Percentiles rank a stretch among this genome's conserved stretches.
These are phyloP conservation scores for Pelargonium myrrhifolium DNA, from an alignment of 441 rosid species.

Conservation along the genomic window DNA sequence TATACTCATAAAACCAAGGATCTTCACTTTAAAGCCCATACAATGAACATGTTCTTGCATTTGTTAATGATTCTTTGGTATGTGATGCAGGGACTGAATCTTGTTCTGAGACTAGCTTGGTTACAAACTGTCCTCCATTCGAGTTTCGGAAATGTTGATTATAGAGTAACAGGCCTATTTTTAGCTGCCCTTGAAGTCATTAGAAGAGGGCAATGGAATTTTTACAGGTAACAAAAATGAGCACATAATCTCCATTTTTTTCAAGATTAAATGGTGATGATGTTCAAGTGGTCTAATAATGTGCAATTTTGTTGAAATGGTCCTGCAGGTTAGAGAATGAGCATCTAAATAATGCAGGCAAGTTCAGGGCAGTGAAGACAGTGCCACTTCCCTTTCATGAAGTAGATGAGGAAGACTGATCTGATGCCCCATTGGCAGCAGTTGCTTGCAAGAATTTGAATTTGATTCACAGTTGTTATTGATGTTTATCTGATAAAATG, in stretches of 20 bases:
- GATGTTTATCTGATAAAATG: too few relatives aligned
- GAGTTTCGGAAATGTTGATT: slow-evolving; percentile 66
- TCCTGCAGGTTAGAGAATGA: slow-evolving; percentile 92
- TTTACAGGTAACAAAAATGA: slow-evolving; percentile 49
- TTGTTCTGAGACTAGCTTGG: slow-evolving; percentile 91
- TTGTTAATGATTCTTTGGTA: not conserved
- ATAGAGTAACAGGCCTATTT: slow-evolving; percentile 65
- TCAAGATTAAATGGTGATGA: too few relatives aligned
- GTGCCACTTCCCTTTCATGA: slow-evolving; percentile 97
- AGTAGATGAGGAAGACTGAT: too few relatives aligned
- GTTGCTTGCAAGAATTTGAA: too few relatives aligned
- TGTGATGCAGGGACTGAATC: slow-evolving; percentile 67
- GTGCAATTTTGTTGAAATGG: slow-evolving; percentile 11
- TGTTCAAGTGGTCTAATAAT: slow-evolving; percentile 3
- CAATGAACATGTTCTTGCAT: slow-evolving; percentile 24
- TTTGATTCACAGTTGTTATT: too few relatives aligned
- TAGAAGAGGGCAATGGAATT: slow-evolving; percentile 90
- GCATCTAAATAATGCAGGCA: slow-evolving; percentile 73
- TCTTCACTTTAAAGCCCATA: too few relatives aligned
- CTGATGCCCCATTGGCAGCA: too few relatives aligned
- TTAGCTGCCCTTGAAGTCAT: slow-evolving; percentile 87
- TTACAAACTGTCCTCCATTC: slow-evolving; percentile 76
- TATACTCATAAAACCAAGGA: too few relatives aligned
- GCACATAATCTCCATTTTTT: too few relatives aligned
- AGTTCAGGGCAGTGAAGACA: slow-evolving; percentile 48